phyloP scores from a whole-genome alignment of 495 filamentous ascomycete genomes.

The Penicillium silybi region DNA sequence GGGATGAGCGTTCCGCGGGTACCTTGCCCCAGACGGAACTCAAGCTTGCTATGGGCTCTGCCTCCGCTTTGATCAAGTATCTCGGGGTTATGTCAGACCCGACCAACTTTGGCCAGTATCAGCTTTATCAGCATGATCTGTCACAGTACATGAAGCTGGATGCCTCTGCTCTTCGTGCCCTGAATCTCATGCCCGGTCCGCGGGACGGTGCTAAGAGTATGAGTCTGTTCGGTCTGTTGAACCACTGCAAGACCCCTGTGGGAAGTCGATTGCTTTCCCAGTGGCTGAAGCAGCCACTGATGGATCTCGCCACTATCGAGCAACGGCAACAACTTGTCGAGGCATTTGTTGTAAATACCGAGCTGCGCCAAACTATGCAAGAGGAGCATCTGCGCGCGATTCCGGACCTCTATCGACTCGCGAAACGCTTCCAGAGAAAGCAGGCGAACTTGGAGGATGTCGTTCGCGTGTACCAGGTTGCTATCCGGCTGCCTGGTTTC shows the following conservation, averaged over 20 bases:
- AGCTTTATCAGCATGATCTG: slow-evolving; percentile 95
- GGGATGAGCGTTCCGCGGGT: slow-evolving; percentile 74
- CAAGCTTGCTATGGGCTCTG: slow-evolving; percentile 95
- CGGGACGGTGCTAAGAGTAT: slow-evolving; percentile 95
- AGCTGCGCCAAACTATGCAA: slow-evolving; percentile 94
- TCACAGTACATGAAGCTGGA: slow-evolving; percentile 99
- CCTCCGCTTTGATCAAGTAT: slow-evolving; percentile 91
- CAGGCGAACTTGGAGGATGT: slow-evolving; percentile 93
- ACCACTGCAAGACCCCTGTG: slow-evolving; percentile 96
- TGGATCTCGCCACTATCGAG: slow-evolving; percentile 87
- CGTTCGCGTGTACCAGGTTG: slow-evolving; percentile 89
- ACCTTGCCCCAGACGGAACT: slow-evolving; percentile 84
- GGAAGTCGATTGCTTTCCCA: slow-evolving; percentile 88
- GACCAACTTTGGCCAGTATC: slow-evolving; percentile 94
- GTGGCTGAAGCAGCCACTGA: slow-evolving; percentile 97
- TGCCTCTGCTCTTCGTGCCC: slow-evolving; percentile 84
- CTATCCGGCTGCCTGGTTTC: slow-evolving; percentile 87
- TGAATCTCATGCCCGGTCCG: slow-evolving; percentile 96
- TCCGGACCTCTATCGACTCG: slow-evolving; percentile 87
- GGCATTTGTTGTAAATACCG: slow-evolving; percentile 89
- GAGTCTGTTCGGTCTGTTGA: slow-evolving; percentile 90
- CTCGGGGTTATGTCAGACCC: slow-evolving; percentile 85
- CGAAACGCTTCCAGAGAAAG: slow-evolving; percentile 90
- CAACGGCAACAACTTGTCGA: slow-evolving; percentile 92
- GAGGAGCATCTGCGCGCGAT: slow-evolving; percentile 93